Percentiles rank a stretch among this genome's conserved stretches.
These are phyloP conservation scores for Chloranthus sessilifolius DNA, from an alignment of 164 flowering plant genomes.

Conservation along the genomic window DNA sequence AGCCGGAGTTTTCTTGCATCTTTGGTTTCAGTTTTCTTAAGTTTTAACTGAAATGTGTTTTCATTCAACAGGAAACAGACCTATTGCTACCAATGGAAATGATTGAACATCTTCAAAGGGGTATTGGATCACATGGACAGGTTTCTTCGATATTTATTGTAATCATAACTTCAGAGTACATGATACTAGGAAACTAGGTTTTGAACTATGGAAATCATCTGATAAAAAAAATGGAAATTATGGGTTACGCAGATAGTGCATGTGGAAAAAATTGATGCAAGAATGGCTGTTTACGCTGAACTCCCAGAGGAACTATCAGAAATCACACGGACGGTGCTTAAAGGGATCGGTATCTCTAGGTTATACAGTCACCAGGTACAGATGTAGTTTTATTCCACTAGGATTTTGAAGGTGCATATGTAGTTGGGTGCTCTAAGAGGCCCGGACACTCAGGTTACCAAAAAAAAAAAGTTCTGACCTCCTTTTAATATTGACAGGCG, in stretches of 20 bases:
- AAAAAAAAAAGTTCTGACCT: neutral
- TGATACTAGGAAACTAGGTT: neutral
- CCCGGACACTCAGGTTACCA: too few species aligned
- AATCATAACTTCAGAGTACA: neutral
- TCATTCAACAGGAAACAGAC: constrained; percentile 47
- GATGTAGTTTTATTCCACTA: constrained; percentile 5
- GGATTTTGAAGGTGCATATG: neutral
- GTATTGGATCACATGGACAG: constrained; percentile 79
- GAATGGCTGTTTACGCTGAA: constrained; percentile 50
- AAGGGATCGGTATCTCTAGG: constrained; percentile 52
- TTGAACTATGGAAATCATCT: too few species aligned
- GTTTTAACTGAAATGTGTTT: neutral
- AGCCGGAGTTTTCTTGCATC: too few species aligned
- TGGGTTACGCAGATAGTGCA: constrained; percentile 66
- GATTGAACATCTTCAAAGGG: constrained; percentile 75
- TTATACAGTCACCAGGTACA: constrained; percentile 88
- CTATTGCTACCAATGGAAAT: constrained; percentile 64
- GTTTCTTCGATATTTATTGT: constrained; percentile 24
- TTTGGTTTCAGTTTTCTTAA: neutral
- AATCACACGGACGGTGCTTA: constrained; percentile 40
- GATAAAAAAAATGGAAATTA: too few species aligned
- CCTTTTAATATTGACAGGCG: constrained; percentile 37
- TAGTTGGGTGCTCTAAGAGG: neutral
- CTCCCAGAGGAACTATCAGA: constrained; percentile 59
- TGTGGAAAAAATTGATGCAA: constrained; percentile 60